These are phyloP conservation scores for Asparagopsis taxiformis DNA, from an alignment of 31 red algal species.

Conservation along the genomic window DNA sequence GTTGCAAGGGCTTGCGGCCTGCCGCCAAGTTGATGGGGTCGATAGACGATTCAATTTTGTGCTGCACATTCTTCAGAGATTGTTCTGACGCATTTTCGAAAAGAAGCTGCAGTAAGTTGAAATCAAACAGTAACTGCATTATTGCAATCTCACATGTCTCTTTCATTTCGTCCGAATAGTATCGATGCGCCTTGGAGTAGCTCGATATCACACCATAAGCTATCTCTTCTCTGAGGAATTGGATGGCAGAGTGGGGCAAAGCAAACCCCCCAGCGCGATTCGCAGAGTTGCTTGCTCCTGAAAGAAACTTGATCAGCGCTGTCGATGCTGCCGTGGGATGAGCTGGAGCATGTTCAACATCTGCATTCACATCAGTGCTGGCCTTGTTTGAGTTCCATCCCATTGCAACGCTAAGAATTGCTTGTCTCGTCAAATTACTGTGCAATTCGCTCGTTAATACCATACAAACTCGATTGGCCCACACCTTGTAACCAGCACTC, in stretches of 20 bases:
- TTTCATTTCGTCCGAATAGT: conserved; percentile 1
- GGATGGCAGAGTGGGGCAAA: conserved; percentile 26
- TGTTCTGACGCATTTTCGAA: background rate
- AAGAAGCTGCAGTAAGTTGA: conserved; percentile 23
- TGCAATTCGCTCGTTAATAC: conserved; percentile 10
- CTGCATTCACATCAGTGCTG: background rate
- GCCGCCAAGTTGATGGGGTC: conserved; percentile 38
- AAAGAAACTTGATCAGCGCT: conserved; percentile 25
- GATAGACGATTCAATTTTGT: conserved; percentile 20
- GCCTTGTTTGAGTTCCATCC: conserved; percentile 22
- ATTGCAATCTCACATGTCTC: conserved; percentile 6
- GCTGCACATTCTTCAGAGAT: conserved; percentile 10
- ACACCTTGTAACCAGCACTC: conserved; percentile 21
- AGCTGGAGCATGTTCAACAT: background rate
- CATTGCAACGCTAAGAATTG: conserved; percentile 17
- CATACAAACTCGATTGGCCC: conserved; percentile 35
- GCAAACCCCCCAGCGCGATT: conserved; percentile 62
- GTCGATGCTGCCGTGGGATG: conserved; percentile 52
- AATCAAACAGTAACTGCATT: conserved; percentile 58
- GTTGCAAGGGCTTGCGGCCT: conserved; percentile 16
- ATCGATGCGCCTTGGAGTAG: conserved; percentile 16
- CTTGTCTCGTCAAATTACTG: conserved; percentile 4
- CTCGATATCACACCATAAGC: background rate
- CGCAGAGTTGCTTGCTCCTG: conserved; percentile 25
- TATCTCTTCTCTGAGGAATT: conserved; percentile 33